A percentile compares a stretch with the other conserved stretches of the same genome.
phyloP scores from a whole-genome alignment of 2,329 filamentous ascomycete genomes.

The Epichloe festucae region DNA sequence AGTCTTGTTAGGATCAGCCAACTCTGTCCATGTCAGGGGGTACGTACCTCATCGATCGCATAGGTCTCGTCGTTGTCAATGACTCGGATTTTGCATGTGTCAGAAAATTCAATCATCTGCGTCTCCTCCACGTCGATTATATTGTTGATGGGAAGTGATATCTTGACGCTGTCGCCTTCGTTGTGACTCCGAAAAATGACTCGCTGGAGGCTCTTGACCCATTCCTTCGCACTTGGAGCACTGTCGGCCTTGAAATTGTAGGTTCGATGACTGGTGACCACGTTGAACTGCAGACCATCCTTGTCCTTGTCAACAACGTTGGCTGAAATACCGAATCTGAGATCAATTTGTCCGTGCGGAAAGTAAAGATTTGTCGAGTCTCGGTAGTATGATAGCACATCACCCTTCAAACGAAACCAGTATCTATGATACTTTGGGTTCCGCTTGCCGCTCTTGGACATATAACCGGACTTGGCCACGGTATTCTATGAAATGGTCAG shows the following conservation, averaged over 20 bases:
- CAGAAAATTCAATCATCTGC: constrained; percentile 78
- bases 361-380: constrained; percentile 82
- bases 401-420: constrained; percentile 87
- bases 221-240: constrained; percentile 77
- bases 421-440: constrained; percentile 82
- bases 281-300: constrained; percentile 63
- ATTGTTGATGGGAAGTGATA: constrained; percentile 77
- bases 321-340: constrained; percentile 86
- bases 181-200: constrained; percentile 95
- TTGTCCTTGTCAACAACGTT: constrained; percentile 63
- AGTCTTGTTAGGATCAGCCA: background rate
- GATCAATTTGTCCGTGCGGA: constrained; percentile 78
- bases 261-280: constrained; percentile 69
- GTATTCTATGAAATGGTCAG: constrained; percentile 39
- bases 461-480: constrained; percentile 72
- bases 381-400: constrained; percentile 81
- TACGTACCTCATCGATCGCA: constrained; percentile 73
- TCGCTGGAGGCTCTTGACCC: constrained; percentile 86
- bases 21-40: background rate
- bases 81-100: constrained; percentile 86
- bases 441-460: constrained; percentile 77
- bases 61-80: constrained; percentile 91
- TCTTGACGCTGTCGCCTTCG: constrained; percentile 93
- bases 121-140: constrained; percentile 88
- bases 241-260: constrained; percentile 89